Conservation (phyloP, 2,329 filamentous ascomycete species). For the Aspergillus quadrilineatus region DNA sequence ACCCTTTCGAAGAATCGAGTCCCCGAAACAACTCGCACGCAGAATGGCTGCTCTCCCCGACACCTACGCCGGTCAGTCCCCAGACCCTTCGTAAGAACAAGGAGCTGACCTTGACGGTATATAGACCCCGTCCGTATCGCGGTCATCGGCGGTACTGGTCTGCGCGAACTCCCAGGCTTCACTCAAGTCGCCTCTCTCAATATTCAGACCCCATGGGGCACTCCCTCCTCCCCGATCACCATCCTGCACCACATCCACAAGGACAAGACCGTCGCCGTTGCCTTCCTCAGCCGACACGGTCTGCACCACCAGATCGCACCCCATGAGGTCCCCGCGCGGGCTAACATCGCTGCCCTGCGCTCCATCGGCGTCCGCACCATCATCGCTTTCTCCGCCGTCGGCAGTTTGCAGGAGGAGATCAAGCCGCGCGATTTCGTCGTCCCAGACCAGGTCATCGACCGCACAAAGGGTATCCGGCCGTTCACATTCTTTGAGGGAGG, state of each 20-base stretch:
- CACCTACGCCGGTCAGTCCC: slow-evolving; percentile 59
- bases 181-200: slow-evolving; percentile 76
- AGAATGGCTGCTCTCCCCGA: slow-evolving; percentile 57
- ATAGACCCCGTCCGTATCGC: slow-evolving; percentile 70
- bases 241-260: slow-evolving; percentile 82
- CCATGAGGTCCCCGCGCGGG: slow-evolving; percentile 89
- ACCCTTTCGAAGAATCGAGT: slow-evolving; percentile 34
- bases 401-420: slow-evolving; percentile 86
- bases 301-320: slow-evolving; percentile 84
- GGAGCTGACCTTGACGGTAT: neutral
- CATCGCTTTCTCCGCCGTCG: slow-evolving; percentile 93
- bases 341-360: slow-evolving; percentile 97
- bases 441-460: slow-evolving; percentile 94
- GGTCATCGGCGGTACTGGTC: slow-evolving; percentile 89
- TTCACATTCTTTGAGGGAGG: slow-evolving; percentile 88
- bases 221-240: slow-evolving; percentile 72
- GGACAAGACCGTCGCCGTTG: slow-evolving; percentile 63
- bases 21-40: slow-evolving; percentile 32
- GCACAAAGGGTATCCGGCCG: slow-evolving; percentile 89
- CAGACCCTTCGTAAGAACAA: neutral
- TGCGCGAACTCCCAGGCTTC: slow-evolving; percentile 83
- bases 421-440: slow-evolving; percentile 95
- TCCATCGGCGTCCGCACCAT: slow-evolving; percentile 84
- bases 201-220: slow-evolving; percentile 83
- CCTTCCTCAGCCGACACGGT: slow-evolving; percentile 93